These are phyloP conservation scores for Colletotrichum sp. DNA, from an alignment of 2,329 filamentous ascomycete species.

Conservation along the genomic window DNA sequence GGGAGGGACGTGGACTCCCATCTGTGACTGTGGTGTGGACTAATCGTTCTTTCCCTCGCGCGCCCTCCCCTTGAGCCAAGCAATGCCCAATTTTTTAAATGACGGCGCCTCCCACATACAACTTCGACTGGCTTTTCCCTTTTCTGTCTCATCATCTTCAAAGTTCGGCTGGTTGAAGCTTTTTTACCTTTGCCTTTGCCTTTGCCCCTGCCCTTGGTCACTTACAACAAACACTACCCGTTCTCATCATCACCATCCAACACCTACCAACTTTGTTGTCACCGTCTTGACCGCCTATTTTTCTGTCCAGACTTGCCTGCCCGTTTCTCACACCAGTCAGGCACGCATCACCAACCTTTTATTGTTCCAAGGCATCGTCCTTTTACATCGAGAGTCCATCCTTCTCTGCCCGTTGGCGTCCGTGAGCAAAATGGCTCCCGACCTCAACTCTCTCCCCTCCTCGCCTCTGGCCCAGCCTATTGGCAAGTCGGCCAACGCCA, in stretches of 20 bases:
- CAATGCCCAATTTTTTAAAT: constrained; percentile 13
- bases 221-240: constrained; percentile 6
- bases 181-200: background rate
- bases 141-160: background rate
- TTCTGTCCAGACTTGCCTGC: background rate
- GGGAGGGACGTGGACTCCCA: background rate
- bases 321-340: background rate
- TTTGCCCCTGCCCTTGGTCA: background rate
- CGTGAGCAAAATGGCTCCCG: constrained; percentile 64
- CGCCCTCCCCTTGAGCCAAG: constrained; percentile 3
- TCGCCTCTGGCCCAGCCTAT: constrained; percentile 45
- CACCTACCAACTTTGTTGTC: background rate
- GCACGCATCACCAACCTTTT: background rate
- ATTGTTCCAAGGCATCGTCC: background rate
- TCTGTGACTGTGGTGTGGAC: background rate
- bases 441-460: constrained; percentile 73
- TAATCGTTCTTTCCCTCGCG: background rate
- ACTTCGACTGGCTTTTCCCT: background rate
- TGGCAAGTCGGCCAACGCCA: constrained; percentile 23
- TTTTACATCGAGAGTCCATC: background rate
- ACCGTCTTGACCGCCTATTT: background rate
- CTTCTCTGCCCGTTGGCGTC: background rate
- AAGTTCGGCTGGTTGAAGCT: background rate
- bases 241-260: background rate
- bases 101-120: constrained; percentile 3